These are phyloP conservation scores for Microthlaspi erraticum DNA, from an alignment of 345 rosid species.

Conservation along the genomic window DNA sequence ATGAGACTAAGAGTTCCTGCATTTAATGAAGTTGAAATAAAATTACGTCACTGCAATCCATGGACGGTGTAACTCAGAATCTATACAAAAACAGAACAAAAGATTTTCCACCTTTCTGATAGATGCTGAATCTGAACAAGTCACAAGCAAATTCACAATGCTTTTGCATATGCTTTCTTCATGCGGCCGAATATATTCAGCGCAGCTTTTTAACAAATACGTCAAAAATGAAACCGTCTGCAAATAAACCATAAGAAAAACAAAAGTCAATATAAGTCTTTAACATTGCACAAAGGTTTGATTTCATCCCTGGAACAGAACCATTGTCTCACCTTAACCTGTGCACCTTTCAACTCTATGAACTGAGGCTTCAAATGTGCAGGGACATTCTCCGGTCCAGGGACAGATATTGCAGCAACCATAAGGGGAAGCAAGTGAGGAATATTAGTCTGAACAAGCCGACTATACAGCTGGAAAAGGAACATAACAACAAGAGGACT, in stretches of 20 bases:
- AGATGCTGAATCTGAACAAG: slow-evolving; percentile 96
- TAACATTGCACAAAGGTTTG: slow-evolving; percentile 12
- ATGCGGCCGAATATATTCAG: slow-evolving; percentile 94
- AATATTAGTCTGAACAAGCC: slow-evolving; percentile 95
- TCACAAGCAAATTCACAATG: slow-evolving; percentile 96
- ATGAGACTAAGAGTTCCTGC: slow-evolving; percentile 95
- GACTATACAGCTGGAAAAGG: slow-evolving; percentile 87
- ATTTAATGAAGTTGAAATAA: slow-evolving; percentile 39
- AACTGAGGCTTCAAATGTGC: slow-evolving; percentile 83
- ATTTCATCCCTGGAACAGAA: slow-evolving; percentile 8
- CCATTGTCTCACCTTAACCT: slow-evolving; percentile 79
- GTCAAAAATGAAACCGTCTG: slow-evolving; percentile 99
- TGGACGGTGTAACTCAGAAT: slow-evolving; percentile 4
- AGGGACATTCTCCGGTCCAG: slow-evolving; percentile 94
- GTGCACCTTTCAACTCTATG: slow-evolving; percentile 97
- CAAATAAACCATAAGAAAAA: slow-evolving; percentile 38
- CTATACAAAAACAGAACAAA: neutral
- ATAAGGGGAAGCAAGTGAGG: slow-evolving; percentile 90
- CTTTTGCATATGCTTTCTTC: slow-evolving; percentile 98
- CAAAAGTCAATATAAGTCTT: slow-evolving; percentile 25
- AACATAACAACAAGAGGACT: slow-evolving; percentile 99
- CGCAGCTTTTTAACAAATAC: slow-evolving; percentile 91
- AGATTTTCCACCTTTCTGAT: slow-evolving; percentile 75
- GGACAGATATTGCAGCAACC: slow-evolving; percentile 98
- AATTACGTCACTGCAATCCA: slow-evolving; percentile 22